Evolutionary conservation across 1,284 basidiomycete genomes (phyloP).

Genomic region (Sporisorium graminicola): DNA sequence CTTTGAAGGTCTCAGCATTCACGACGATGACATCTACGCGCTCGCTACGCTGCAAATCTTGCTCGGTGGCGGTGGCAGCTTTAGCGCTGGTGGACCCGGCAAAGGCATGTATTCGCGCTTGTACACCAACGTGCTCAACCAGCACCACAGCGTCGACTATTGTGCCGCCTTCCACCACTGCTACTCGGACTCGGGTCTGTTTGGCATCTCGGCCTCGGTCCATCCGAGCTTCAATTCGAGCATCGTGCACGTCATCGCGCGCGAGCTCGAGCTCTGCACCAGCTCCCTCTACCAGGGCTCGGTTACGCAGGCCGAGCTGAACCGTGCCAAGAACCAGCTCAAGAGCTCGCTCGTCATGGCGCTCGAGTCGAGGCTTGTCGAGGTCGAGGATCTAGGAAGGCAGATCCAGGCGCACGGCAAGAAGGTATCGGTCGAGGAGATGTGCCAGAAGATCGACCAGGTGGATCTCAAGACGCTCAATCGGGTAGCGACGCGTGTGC

Average conservation of each 20-base stretch:
- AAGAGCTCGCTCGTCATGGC: constrained; percentile 96
- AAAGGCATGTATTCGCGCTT: constrained; percentile 99
- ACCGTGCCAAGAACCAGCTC: constrained; percentile 93
- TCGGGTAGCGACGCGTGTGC: constrained; percentile 81
- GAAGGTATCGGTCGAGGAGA: constrained; percentile 88
- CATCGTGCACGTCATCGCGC: constrained; percentile 86
- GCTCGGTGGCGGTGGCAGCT: constrained; percentile 93
- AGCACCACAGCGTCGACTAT: constrained; percentile 92
- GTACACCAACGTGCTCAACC: constrained; percentile 97
- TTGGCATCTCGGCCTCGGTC: constrained; percentile 92
- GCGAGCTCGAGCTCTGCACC: constrained; percentile 76
- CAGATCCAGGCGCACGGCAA: constrained; percentile 91
- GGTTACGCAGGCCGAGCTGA: constrained; percentile 79
- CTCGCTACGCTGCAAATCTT: constrained; percentile 95
- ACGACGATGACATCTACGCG: constrained; percentile 93
- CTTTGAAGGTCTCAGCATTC: constrained; percentile 91
- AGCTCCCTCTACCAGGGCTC: constrained; percentile 62
- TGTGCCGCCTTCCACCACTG: constrained; percentile 99
- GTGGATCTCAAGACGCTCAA: constrained; percentile 80
- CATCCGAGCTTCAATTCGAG: constrained; percentile 77
- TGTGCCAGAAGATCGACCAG: constrained; percentile 88
- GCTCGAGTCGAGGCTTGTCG: constrained; percentile 88
- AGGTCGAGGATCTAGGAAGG: constrained; percentile 74
- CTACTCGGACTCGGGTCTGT: constrained; percentile 92
- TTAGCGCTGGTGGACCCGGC: constrained; percentile 94